Conservation (phyloP, 306 rosid genomes). For the Prinsepia uniflora region DNA sequence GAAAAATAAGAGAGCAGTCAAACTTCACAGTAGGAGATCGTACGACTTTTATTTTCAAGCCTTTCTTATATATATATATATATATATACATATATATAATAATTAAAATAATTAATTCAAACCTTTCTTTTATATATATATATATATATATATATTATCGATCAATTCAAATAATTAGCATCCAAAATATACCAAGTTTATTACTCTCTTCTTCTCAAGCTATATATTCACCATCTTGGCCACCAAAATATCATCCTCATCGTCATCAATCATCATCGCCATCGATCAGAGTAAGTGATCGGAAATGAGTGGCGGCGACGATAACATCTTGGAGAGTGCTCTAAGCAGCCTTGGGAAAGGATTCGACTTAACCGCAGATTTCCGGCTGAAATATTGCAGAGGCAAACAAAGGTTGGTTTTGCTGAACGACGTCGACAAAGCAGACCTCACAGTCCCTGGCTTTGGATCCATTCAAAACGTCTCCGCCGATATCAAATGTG, state of each 20-base stretch:
- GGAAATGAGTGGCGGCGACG: constrained; percentile 24
- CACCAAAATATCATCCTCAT: not conserved
- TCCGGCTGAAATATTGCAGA: constrained; percentile 74
- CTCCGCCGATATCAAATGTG: constrained; percentile 73
- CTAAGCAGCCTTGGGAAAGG: constrained; percentile 79
- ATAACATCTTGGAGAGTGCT: constrained; percentile 43
- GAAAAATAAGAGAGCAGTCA: not conserved
- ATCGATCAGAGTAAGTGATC: no score
- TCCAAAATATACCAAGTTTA: not conserved
- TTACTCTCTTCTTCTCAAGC: not conserved
- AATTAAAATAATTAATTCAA: no score
- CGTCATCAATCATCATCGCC: no score
- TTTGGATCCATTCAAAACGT: constrained; percentile 42
- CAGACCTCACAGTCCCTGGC: constrained; percentile 51
- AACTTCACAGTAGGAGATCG: no score
- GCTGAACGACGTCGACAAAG: constrained; percentile 43
- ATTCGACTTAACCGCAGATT: constrained; percentile 82
- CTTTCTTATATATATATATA: no score
- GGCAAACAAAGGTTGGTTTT: constrained; percentile 50
- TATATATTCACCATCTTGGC: not conserved
- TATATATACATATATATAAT: no score
- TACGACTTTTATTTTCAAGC: no score
- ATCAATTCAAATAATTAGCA: no score
- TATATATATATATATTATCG: not conserved
- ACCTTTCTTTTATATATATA: no score